These are phyloP conservation scores for Spathaspora gorwiae DNA, from an alignment of 805 yeast genomes.

Conservation along the genomic window DNA sequence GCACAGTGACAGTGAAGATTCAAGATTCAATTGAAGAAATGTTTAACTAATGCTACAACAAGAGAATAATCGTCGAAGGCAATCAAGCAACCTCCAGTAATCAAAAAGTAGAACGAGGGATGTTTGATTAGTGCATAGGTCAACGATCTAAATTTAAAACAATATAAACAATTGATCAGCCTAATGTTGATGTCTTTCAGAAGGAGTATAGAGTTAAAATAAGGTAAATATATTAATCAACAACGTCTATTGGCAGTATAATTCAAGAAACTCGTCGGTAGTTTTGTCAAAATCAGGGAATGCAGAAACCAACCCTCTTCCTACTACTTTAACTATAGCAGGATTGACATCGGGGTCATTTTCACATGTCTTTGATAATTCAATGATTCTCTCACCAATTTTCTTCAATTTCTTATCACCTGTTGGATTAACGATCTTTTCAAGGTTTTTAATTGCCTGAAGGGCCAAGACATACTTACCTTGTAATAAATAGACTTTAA, in stretches of 20 bases:
- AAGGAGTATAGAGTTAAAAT: not conserved
- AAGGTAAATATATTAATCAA: not conserved
- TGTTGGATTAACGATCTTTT: conserved; percentile 25
- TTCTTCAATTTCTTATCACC: conserved; percentile 13
- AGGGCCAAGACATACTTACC: conserved; percentile 44
- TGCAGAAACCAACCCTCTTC: conserved; percentile 30
- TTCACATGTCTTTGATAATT: conserved; percentile 26
- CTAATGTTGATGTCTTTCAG: no score
- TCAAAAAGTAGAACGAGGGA: no score
- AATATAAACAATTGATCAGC: no score
- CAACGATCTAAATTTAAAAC: no score
- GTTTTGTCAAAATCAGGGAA: conserved; percentile 29
- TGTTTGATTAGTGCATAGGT: no score
- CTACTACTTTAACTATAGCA: conserved; percentile 41
- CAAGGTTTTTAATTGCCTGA: conserved; percentile 43
- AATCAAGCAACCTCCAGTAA: not conserved
- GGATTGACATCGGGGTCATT: conserved; percentile 37
- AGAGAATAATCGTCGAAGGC: not conserved
- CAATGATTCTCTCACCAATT: conserved; percentile 28
- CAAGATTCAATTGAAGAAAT: not conserved
- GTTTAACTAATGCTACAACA: no score
- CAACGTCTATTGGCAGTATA: conserved; percentile 8
- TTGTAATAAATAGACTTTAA: conserved; percentile 34
- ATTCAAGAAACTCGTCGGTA: conserved; percentile 11
- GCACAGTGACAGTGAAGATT: not conserved